These are phyloP conservation scores for sweet orange (Citrus sinensis) DNA, from an alignment of 345 rosid genomes.

Conservation along the genomic window DNA sequence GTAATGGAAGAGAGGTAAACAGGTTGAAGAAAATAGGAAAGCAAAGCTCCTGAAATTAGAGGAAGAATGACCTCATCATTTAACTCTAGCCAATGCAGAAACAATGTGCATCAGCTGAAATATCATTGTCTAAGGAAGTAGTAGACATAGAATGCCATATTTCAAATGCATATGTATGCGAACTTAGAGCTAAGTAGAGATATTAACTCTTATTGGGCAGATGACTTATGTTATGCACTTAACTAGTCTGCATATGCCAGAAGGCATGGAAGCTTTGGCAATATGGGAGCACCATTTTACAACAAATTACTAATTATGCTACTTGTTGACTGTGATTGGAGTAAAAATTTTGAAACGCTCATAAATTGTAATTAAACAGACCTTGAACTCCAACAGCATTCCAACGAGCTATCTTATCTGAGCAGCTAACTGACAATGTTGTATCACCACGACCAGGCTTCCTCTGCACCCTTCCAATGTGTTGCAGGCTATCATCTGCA, in stretches of 20 bases:
- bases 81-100: slow-evolving; percentile 3
- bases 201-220: neutral
- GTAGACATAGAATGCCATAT: neutral
- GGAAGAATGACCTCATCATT: slow-evolving; percentile 11
- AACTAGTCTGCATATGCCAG: neutral
- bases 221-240: neutral
- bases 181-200: neutral
- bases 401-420: slow-evolving; percentile 93
- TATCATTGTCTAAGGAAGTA: neutral
- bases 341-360: neutral
- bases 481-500: slow-evolving; percentile 35
- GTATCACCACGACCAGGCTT: slow-evolving; percentile 96
- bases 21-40: slow-evolving; percentile 64
- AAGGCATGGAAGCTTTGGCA: neutral
- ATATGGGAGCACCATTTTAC: neutral
- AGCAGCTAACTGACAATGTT: slow-evolving; percentile 88
- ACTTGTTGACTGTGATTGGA: neutral
- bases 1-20: slow-evolving; percentile 70
- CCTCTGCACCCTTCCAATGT: slow-evolving; percentile 61
- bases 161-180: neutral
- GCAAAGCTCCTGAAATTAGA: slow-evolving; percentile 68
- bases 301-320: neutral
- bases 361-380: slow-evolving; percentile 16
- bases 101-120: neutral
- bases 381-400: slow-evolving; percentile 94